phyloP scores from a whole-genome alignment of 2,329 filamentous ascomycete species.

The Aspergillus latus region DNA sequence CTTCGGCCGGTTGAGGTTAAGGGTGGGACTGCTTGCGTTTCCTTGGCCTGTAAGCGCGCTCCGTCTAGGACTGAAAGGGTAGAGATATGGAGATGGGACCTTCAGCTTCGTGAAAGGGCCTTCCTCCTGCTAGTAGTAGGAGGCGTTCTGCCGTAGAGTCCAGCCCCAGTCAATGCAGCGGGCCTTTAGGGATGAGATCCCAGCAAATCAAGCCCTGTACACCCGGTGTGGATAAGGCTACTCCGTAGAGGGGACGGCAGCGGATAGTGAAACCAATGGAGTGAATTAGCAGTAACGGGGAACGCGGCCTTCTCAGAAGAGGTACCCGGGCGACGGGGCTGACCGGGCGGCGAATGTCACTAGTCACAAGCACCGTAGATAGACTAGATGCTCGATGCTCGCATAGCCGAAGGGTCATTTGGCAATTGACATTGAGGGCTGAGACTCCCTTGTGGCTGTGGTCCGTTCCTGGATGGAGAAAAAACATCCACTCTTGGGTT shows the following conservation, averaged over 20 bases:
- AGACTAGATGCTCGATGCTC: not conserved
- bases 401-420: not conserved
- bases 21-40: slow-evolving; percentile 3
- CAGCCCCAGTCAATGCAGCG: slow-evolving; percentile 7
- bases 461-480: slow-evolving; percentile 11
- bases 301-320: slow-evolving; percentile 10
- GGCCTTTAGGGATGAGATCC: slow-evolving; percentile 5
- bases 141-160: not conserved
- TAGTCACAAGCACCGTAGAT: not conserved
- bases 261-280: slow-evolving; percentile 7
- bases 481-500: slow-evolving; percentile 7
- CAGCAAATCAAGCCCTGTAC: slow-evolving; percentile 16
- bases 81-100: slow-evolving; percentile 14
- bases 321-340: slow-evolving; percentile 7
- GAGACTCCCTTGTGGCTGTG: slow-evolving; percentile 7
- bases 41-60: slow-evolving; percentile 7
- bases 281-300: not conserved
- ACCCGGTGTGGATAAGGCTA: slow-evolving; percentile 16
- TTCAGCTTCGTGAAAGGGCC: not conserved
- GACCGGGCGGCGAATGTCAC: not conserved
- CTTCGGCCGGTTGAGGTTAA: not conserved
- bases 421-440: not conserved
- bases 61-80: slow-evolving; percentile 4
- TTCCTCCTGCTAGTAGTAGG: not conserved
- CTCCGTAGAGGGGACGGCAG: not conserved